Conservation (phyloP, 2,329 filamentous ascomycete genomes). For the Pseudocercospora eumusae region DNA sequence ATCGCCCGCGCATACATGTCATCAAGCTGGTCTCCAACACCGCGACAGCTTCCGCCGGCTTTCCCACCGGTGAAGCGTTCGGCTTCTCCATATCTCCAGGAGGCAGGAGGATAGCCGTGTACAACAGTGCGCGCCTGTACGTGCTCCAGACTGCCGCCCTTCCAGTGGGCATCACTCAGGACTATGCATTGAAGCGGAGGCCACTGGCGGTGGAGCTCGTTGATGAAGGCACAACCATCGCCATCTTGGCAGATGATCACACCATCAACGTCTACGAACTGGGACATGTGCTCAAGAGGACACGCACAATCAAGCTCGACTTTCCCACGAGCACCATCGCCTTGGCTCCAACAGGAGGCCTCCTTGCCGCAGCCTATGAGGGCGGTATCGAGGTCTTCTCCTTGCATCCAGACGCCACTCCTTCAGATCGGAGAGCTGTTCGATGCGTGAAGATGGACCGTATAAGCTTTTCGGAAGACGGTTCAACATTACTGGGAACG, state of each 20-base stretch:
- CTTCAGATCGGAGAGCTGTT: slow-evolving; percentile 42
- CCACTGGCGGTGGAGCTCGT: slow-evolving; percentile 76
- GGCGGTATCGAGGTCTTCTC: slow-evolving; percentile 84
- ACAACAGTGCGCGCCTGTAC: slow-evolving; percentile 83
- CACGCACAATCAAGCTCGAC: slow-evolving; percentile 70
- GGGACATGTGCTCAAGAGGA: slow-evolving; percentile 60
- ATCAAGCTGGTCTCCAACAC: slow-evolving; percentile 81
- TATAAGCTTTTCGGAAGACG: slow-evolving; percentile 42
- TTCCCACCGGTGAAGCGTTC: slow-evolving; percentile 71
- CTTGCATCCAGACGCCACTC: slow-evolving; percentile 60
- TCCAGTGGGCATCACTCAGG: slow-evolving; percentile 62
- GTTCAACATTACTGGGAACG: slow-evolving; percentile 41
- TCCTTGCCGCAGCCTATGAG: slow-evolving; percentile 83
- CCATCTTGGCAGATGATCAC: slow-evolving; percentile 77
- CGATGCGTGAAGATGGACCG: slow-evolving; percentile 41
- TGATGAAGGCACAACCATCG: slow-evolving; percentile 73
- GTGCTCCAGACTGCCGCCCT: slow-evolving; percentile 68
- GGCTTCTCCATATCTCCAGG: slow-evolving; percentile 77
- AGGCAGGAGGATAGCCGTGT: slow-evolving; percentile 73
- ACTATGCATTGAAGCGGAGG: slow-evolving; percentile 75
- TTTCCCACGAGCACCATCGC: slow-evolving; percentile 77
- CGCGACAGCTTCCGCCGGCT: slow-evolving; percentile 72
- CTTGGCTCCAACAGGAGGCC: slow-evolving; percentile 74
- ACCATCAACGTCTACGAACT: slow-evolving; percentile 82
- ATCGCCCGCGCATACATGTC: slow-evolving; percentile 47